A percentile compares a stretch with the other conserved stretches of the same genome.
These are phyloP conservation scores for Zygoascus tannicola DNA, from an alignment of 805 yeast species.

Conservation along the genomic window DNA sequence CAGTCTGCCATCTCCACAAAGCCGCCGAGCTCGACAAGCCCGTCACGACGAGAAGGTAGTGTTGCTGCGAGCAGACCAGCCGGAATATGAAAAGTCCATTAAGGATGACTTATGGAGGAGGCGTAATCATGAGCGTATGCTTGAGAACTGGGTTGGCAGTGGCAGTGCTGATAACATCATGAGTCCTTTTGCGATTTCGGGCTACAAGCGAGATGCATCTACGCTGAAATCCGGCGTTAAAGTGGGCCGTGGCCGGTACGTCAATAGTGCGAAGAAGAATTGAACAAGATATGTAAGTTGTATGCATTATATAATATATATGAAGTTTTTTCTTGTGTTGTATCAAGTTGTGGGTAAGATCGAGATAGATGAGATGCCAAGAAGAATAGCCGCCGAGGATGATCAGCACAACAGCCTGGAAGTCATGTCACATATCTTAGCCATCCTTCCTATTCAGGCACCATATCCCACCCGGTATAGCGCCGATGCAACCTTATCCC, in stretches of 20 bases:
- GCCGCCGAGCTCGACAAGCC: slow-evolving; percentile 57
- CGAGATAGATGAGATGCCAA: too few relatives aligned
- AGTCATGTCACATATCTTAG: too few relatives aligned
- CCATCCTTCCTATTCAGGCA: too few relatives aligned
- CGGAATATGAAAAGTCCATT: slow-evolving; percentile 80
- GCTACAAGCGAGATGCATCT: slow-evolving; percentile 37
- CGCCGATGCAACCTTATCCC: too few relatives aligned
- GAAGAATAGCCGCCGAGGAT: too few relatives aligned
- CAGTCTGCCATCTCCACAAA: slow-evolving; percentile 78
- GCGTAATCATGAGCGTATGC: slow-evolving; percentile 72
- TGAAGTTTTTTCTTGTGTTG: too few relatives aligned
- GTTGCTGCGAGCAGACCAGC: slow-evolving; percentile 84
- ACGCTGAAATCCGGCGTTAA: slow-evolving; percentile 51
- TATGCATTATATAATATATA: too few relatives aligned
- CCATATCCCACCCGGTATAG: too few relatives aligned
- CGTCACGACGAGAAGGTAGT: slow-evolving; percentile 76
- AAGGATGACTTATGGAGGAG: slow-evolving; percentile 84
- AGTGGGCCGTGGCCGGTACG: slow-evolving; percentile 79
- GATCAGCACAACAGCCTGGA: too few relatives aligned
- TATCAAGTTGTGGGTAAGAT: too few relatives aligned
- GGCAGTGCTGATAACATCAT: slow-evolving; percentile 70
- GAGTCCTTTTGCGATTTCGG: slow-evolving; percentile 73
- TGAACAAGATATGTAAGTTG: too few relatives aligned
- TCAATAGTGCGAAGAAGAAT: slow-evolving; percentile 46
- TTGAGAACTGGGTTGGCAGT: slow-evolving; percentile 91